Evolutionary conservation across 1,284 basidiomycete genomes (phyloP).

Genomic region (Malassezia nana): DNA sequence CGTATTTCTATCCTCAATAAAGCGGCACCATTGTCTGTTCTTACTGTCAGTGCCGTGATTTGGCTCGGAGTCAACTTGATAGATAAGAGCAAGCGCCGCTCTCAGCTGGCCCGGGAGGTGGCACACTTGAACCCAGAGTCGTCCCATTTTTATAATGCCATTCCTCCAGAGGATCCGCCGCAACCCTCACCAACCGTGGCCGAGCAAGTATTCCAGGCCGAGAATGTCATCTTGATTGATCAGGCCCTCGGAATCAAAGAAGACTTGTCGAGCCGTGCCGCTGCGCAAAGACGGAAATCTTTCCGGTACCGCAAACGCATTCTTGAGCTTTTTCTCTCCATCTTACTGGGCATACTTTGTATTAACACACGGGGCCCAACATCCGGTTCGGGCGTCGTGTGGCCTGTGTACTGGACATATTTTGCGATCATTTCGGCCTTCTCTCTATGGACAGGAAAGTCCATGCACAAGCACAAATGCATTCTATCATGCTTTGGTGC

Average conservation of each 20-base stretch:
- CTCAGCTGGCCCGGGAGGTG: constrained; percentile 5
- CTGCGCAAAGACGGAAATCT: constrained; percentile 6
- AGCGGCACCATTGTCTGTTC: background rate
- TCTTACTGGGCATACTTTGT: constrained; percentile 22
- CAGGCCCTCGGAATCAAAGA: constrained; percentile 36
- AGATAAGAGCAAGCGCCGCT: background rate
- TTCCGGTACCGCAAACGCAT: constrained; percentile 25
- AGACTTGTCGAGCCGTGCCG: constrained; percentile 8
- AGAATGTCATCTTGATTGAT: constrained; percentile 45
- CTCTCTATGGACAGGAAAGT: constrained; percentile 21
- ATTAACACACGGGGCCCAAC: constrained; percentile 20
- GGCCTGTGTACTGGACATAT: constrained; percentile 32
- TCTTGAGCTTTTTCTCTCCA: constrained; percentile 25
- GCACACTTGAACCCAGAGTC: constrained; percentile 13
- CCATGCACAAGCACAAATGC: constrained; percentile 38
- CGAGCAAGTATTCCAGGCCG: constrained; percentile 34
- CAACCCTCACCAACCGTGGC: background rate
- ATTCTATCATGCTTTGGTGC: constrained; percentile 26
- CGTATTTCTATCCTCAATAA: constrained; percentile 6
- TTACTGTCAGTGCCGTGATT: background rate
- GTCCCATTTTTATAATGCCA: constrained; percentile 9
- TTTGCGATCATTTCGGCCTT: constrained; percentile 25
- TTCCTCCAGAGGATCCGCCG: background rate
- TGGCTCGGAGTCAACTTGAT: background rate
- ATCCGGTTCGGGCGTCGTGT: constrained; percentile 21